phyloP scores from a whole-genome alignment of 148 eudicot species.

The Rhododendron henanense region DNA sequence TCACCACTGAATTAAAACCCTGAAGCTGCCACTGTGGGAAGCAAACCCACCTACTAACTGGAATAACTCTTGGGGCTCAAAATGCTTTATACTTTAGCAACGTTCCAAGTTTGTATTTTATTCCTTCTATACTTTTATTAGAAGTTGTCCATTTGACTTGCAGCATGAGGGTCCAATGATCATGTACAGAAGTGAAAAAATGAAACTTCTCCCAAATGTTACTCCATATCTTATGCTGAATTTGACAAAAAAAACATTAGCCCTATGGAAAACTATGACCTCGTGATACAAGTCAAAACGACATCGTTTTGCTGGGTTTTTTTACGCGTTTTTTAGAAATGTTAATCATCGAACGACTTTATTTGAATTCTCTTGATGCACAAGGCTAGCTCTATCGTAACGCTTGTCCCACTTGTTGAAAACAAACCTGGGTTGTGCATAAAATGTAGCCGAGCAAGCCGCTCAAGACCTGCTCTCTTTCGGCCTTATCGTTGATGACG shows the following conservation, averaged over 20 bases:
- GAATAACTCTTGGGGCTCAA: too few species aligned
- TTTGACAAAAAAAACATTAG: neutral
- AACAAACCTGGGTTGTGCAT: constrained; percentile 70
- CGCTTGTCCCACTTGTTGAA: neutral
- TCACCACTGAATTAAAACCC: too few species aligned
- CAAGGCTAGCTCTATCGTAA: neutral
- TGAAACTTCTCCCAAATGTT: neutral
- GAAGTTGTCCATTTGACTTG: neutral
- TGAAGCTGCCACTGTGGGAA: too few species aligned
- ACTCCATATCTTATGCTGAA: neutral
- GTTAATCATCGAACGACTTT: neutral
- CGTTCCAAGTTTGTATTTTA: neutral
- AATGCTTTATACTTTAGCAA: too few species aligned
- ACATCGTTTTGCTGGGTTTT: neutral
- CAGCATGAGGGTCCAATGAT: neutral
- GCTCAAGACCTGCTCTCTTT: constrained; percentile 57
- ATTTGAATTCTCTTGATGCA: neutral
- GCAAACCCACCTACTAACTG: too few species aligned
- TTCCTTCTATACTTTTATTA: neutral
- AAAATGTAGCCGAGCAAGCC: constrained; percentile 85
- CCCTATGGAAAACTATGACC: too few species aligned
- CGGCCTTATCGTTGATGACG: constrained; percentile 50
- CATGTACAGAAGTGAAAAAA: too few species aligned
- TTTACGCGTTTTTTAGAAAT: neutral
- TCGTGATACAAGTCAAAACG: too few species aligned